Evolutionary conservation across 2,329 filamentous ascomycete genomes (phyloP).

Genomic region (Fonsecaea pugnacius): DNA sequence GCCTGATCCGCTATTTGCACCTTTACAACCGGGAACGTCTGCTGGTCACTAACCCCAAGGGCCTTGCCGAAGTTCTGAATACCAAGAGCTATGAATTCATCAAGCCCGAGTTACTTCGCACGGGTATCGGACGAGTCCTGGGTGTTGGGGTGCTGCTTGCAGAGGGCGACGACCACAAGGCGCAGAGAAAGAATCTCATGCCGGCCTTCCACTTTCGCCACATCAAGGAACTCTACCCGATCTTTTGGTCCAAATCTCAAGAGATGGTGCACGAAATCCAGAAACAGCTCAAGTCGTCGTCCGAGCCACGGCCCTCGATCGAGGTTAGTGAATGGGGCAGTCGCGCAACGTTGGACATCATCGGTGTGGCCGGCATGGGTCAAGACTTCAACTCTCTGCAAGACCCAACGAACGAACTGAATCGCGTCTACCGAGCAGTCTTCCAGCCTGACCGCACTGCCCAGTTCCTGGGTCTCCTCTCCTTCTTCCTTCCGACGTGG

Average conservation of each 20-base stretch:
- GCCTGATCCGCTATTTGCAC: conserved; percentile 69
- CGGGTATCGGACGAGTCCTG: conserved; percentile 44
- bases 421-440: conserved; percentile 60
- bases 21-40: conserved; percentile 67
- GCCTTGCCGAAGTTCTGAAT: conserved; percentile 70
- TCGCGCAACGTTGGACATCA: conserved; percentile 74
- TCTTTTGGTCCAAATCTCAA: conserved; percentile 78
- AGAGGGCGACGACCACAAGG: conserved; percentile 88
- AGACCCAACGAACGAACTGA: conserved; percentile 64
- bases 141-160: conserved; percentile 66
- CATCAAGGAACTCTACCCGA: conserved; percentile 79
- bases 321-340: conserved; percentile 68
- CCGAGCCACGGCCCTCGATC: conserved; percentile 51
- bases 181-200: conserved; percentile 74
- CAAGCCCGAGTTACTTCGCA: conserved; percentile 61
- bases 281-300: conserved; percentile 40
- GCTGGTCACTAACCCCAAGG: conserved; percentile 66
- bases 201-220: conserved; percentile 86
- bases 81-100: conserved; percentile 71
- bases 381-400: conserved; percentile 70
- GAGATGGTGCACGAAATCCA: conserved; percentile 69
- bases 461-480: conserved; percentile 62
- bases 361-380: conserved; percentile 72
- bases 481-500: conserved; percentile 66
- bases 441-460: conserved; percentile 60